phyloP scores from a whole-genome alignment of 1,284 basidiomycete genomes.

The Trichosporon sp. region DNA sequence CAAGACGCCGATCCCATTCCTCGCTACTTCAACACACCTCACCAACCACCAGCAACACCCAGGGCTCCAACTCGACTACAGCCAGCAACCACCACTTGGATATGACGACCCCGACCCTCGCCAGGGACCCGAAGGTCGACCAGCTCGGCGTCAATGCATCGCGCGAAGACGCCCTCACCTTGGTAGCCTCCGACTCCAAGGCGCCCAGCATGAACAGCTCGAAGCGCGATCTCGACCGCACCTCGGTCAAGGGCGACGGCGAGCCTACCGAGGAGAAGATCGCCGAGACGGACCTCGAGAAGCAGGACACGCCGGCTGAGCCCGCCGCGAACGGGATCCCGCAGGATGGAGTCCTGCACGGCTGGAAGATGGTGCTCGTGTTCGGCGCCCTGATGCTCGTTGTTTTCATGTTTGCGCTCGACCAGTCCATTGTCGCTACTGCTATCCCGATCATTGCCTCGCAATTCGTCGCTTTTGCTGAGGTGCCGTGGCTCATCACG shows the following conservation, averaged over 20 bases:
- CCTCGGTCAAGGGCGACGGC: neutral
- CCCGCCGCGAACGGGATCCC: neutral
- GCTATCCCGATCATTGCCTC: slow-evolving; percentile 52
- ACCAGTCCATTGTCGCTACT: slow-evolving; percentile 48
- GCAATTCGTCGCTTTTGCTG: slow-evolving; percentile 51
- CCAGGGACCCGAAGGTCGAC: neutral
- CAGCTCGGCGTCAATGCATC: neutral
- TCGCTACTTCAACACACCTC: neutral
- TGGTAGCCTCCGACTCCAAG: slow-evolving; percentile 1
- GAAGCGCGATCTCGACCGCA: neutral
- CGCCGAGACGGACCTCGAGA: neutral
- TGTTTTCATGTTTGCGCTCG: slow-evolving; percentile 36
- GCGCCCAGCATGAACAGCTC: neutral
- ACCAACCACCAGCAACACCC: neutral
- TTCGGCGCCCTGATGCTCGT: slow-evolving; percentile 40
- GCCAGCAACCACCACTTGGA: neutral
- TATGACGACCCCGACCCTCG: neutral
- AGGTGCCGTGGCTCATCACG: slow-evolving; percentile 51
- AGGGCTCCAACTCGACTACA: neutral
- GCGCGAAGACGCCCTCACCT: neutral
- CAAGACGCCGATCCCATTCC: neutral
- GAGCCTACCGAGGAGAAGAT: neutral
- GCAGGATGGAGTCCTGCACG: slow-evolving; percentile 28
- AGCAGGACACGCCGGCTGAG: neutral
- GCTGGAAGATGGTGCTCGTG: slow-evolving; percentile 30